Conservation (phyloP, 164 flowering plant genomes). For the Akebia trifoliata region DNA sequence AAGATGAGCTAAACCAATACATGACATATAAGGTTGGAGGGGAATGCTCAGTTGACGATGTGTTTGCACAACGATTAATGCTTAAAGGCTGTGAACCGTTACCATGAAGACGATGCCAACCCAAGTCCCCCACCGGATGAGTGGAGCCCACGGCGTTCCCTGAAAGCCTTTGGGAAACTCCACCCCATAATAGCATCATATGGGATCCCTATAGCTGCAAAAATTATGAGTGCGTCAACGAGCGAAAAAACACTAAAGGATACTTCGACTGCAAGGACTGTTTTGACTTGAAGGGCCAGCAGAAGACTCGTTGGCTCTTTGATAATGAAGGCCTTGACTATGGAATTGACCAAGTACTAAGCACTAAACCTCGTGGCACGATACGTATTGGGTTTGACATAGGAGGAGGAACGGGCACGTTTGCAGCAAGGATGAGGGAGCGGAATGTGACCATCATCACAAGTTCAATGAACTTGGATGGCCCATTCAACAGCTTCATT, state of each 20-base stretch:
- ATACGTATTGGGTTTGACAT: slow-evolving; percentile 46
- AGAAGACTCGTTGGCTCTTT: slow-evolving; percentile 28
- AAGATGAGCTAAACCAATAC: slow-evolving; percentile 26
- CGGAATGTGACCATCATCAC: slow-evolving; percentile 40
- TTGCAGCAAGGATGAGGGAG: slow-evolving; percentile 52
- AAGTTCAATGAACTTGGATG: slow-evolving; percentile 35
- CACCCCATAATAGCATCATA: slow-evolving; percentile 27
- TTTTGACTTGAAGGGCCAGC: slow-evolving; percentile 30
- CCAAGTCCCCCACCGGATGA: slow-evolving; percentile 27
- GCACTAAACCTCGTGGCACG: slow-evolving; percentile 17
- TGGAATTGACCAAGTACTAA: slow-evolving; percentile 27
- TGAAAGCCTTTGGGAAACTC: slow-evolving; percentile 28
- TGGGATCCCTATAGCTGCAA: slow-evolving; percentile 40
- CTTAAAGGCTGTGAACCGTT: slow-evolving; percentile 47
- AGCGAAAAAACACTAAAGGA: slow-evolving; percentile 17
- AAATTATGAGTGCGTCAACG: slow-evolving; percentile 31
- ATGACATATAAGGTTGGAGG: slow-evolving; percentile 32
- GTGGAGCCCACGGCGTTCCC: slow-evolving; percentile 29
- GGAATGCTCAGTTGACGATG: slow-evolving; percentile 35
- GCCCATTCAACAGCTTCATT: slow-evolving; percentile 37
- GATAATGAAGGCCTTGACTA: slow-evolving; percentile 23
- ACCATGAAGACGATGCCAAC: slow-evolving; percentile 39
- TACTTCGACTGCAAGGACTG: slow-evolving; percentile 34
- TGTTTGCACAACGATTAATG: slow-evolving; percentile 30
- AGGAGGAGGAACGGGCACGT: slow-evolving; percentile 40